Evolutionary conservation across 2,329 filamentous ascomycete genomes (phyloP).

Genomic region (Fusarium cyanostomum): DNA sequence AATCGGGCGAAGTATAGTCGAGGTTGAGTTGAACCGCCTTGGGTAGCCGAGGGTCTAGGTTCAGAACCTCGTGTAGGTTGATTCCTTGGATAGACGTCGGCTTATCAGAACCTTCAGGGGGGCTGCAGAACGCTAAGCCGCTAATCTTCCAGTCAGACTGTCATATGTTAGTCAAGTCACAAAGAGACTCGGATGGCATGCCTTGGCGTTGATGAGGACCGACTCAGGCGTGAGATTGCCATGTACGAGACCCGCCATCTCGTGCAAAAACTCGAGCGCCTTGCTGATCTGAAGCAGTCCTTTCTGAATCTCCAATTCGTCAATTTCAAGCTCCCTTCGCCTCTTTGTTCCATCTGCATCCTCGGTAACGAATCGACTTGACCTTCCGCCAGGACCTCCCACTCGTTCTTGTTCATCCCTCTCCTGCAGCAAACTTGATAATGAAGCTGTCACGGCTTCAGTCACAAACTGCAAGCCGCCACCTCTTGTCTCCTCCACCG

Average conservation of each 20-base stretch:
- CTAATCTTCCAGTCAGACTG: conserved; percentile 98
- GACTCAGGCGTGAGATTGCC: conserved; percentile 94
- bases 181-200: conserved; percentile 46
- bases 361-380: conserved; percentile 83
- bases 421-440: conserved; percentile 82
- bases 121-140: conserved; percentile 88
- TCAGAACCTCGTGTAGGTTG: conserved; percentile 82
- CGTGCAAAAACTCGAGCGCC: conserved; percentile 92
- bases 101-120: conserved; percentile 78
- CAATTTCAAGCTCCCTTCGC: conserved; percentile 87
- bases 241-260: conserved; percentile 93
- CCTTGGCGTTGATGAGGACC: conserved; percentile 93
- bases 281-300: conserved; percentile 92
- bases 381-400: conserved; percentile 73
- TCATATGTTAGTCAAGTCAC: conserved; percentile 43
- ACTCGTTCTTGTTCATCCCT: conserved; percentile 87
- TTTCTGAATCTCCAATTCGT: conserved; percentile 98
- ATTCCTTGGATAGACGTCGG: conserved; percentile 81
- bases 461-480: conserved; percentile 97
- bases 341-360: conserved; percentile 77
- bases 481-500: conserved; percentile 90
- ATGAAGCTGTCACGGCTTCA: conserved; percentile 88
- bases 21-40: conserved; percentile 86
- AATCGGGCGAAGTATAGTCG: conserved; percentile 94
- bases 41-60: conserved; percentile 86